Conservation (phyloP, 2,329 filamentous ascomycete genomes). For the Sporothrix inflata region DNA sequence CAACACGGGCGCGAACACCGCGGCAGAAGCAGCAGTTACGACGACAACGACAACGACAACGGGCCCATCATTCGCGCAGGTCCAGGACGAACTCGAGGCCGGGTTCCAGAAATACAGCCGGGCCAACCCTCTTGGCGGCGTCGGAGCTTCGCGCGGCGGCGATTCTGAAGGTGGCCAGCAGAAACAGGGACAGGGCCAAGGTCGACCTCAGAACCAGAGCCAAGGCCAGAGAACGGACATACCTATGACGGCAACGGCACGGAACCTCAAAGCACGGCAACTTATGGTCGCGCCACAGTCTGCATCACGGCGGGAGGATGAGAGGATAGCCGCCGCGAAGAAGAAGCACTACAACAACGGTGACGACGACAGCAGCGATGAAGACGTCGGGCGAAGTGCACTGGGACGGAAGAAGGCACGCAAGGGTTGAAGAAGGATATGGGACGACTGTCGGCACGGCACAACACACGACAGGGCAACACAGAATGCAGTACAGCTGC, state of each 20-base stretch:
- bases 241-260: conserved; percentile 6
- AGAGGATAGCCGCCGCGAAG: background rate
- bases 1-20: background rate
- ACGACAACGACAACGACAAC: background rate
- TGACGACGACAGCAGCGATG: conserved; percentile 37
- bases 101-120: conserved; percentile 28
- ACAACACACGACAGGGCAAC: background rate
- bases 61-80: conserved; percentile 17
- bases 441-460: background rate
- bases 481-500: background rate
- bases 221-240: background rate
- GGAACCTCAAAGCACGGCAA: conserved; percentile 26
- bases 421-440: conserved; percentile 19
- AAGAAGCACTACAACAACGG: background rate
- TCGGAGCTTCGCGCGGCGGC: background rate
- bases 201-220: background rate
- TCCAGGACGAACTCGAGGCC: conserved; percentile 29
- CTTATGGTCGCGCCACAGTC: conserved; percentile 28
- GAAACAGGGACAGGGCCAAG: background rate
- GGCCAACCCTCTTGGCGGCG: conserved; percentile 30
- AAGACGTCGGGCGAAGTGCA: conserved; percentile 40
- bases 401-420: conserved; percentile 36
- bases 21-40: background rate
- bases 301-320: background rate
- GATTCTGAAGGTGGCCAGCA: background rate